Evolutionary conservation across 1,284 basidiomycete genomes (phyloP), one percentile per base, ranked within the genome.

Genomic region (Cystobasidiaceae sp.): DNA sequence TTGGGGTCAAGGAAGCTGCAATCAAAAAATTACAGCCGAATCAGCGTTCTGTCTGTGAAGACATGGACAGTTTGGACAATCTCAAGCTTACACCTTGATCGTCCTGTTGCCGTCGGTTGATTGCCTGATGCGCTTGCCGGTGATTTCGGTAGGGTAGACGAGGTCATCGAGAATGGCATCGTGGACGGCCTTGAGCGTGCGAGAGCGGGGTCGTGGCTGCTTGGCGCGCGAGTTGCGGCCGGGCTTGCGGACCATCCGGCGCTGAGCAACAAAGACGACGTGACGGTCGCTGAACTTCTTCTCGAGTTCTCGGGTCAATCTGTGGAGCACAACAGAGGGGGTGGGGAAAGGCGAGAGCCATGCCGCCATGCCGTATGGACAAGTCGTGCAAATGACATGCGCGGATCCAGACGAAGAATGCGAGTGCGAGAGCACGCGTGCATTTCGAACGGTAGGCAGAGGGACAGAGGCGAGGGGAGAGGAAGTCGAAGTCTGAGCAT

Each of bases 241-340:
- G 70, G 94, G 93, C 82, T 96, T 97, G 83, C 88, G 88, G 79
- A 98, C 84, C 86, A 97, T 94, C 77, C 94, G 88, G 79, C 96
- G 93, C 82, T 99, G 96, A 66, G 90, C 93, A 77, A 98, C 86
- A 79, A 99, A 98, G 70, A 98, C 90, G 78, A 99, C 91, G 81
- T 97, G 94, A 77, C 93, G 88, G 81, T 96, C 92, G 59, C 93
- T 92, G 82, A 99, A 97, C 82, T 98, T 98, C 86, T 99, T 99
- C 86, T 98, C 96, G 77, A 99, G 86, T 80, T 99, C 94, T 69
- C 93, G 88, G 72, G 93, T 97, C 77, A 98, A 87, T 79, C 93
- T 97, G 77, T 21, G 58, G 15, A 2, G 7, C 58, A 54, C 13
- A 15, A 58, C 25, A 37, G 19, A 25, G 19, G 43, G 2, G 33